Conservation (phyloP, 163 green algal genomes). For the Picocystis sp. region DNA sequence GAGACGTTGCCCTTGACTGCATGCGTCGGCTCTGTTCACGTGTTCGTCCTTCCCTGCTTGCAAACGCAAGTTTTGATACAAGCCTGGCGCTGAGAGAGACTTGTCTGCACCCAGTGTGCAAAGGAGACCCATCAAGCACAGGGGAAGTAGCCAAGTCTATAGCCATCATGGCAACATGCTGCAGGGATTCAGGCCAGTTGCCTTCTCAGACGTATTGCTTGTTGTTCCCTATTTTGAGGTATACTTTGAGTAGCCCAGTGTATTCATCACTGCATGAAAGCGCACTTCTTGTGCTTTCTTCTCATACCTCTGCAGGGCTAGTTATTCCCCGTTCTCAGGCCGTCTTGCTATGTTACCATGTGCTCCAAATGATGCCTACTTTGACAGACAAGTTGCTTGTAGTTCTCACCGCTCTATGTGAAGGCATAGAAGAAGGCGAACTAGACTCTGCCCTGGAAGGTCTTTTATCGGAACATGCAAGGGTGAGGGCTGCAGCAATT, state of each 20-base stretch:
- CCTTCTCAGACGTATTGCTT: too few species aligned
- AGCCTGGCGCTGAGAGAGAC: too few species aligned
- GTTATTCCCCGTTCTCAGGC: constrained; percentile 47
- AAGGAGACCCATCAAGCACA: too few species aligned
- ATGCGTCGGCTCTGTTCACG: too few species aligned
- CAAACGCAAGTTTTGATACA: too few species aligned
- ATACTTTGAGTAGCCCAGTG: background rate
- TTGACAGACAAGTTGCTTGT: background rate
- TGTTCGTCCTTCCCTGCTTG: too few species aligned
- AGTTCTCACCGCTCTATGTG: background rate
- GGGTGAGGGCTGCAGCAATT: constrained; percentile 47
- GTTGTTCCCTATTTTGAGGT: background rate
- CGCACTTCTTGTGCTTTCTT: constrained; percentile 12
- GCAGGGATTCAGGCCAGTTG: too few species aligned
- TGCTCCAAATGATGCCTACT: constrained; percentile 29
- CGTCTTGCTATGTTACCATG: constrained; percentile 38
- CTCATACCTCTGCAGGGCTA: constrained; percentile 29
- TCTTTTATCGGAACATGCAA: constrained; percentile 28
- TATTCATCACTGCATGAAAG: constrained; percentile 45
- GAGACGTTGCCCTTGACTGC: too few species aligned
- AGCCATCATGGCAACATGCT: too few species aligned
- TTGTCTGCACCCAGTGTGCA: too few species aligned
- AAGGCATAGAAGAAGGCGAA: background rate
- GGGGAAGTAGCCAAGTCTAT: too few species aligned
- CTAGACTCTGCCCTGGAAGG: constrained; percentile 17